Base-by-base conservation (phyloP, 495 filamentous ascomycete species). In the Polyplosphaeria fusca region DNA sequence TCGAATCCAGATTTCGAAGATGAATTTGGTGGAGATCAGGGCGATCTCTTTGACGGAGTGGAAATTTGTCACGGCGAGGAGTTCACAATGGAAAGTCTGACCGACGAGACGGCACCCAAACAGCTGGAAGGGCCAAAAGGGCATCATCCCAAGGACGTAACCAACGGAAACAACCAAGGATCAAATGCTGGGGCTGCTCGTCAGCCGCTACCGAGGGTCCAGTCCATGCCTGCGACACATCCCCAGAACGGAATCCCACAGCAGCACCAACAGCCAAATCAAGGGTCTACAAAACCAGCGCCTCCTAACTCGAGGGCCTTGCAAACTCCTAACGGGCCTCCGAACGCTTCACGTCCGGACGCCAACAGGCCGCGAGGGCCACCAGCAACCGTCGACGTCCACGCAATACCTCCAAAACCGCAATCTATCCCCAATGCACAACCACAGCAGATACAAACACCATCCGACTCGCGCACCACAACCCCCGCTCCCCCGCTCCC, bases 11-110 rank as follows among this genome's bases (percentile, higher is more conserved):
- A 71, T 5, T 62, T 63, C 47, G 87, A 84, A 55, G 82, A 85
- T 51, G 80, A 91, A 61, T 85, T 88, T 70, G 87, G 84, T 59
- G 87, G 85, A n/a, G n/a, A n/a, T n/a, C n/a, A n/a, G n/a, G 81
- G 30, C 18, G 75, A 71, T 38, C 41, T 68, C 2, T 67, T 73
- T 25, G 69, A 73, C 25, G 71, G 66, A n/a, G 62, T 64, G 9
- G 71, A 72, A 47, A 66, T 71, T 38, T 26, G 26, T n/a, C 48
- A 51, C 2, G 50, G 52, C n/a, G 46, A 62, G 20, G 55, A 60
- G 14, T 63, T 55, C 30, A 57, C 53, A 18, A 47, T 58, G 22
- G 61, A 55, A n/a, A n/a, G n/a, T n/a, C n/a, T n/a, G n/a, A n/a
- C n/a, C 30, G 13, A 54, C 25, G 49, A 16, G 37, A 28, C 23